Percentiles rank a stretch among this genome's conserved stretches.
Conservation (phyloP, 2,329 filamentous ascomycete genomes). For the Penicillium hordei region DNA sequence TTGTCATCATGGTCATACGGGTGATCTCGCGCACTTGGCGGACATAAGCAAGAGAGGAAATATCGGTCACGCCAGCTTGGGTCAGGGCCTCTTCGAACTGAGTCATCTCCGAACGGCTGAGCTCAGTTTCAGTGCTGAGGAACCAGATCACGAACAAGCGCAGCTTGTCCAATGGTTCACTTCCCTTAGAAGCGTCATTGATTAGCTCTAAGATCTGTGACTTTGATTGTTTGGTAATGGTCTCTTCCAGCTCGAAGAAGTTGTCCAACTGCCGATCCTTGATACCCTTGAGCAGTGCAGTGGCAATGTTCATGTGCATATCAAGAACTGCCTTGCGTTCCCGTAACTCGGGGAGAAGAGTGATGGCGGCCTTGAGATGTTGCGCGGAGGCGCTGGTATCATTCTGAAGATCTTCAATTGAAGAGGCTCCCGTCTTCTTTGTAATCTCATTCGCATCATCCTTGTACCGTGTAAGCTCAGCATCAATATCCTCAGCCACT, state of each 20-base stretch:
- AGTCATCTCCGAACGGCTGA: slow-evolving; percentile 77
- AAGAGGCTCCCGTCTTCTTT: slow-evolving; percentile 88
- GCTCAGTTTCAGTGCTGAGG: slow-evolving; percentile 86
- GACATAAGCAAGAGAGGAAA: slow-evolving; percentile 77
- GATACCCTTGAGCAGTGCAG: slow-evolving; percentile 75
- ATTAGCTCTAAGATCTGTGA: slow-evolving; percentile 84
- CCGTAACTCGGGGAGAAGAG: slow-evolving; percentile 82
- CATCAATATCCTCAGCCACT: slow-evolving; percentile 93
- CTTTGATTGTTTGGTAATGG: slow-evolving; percentile 86
- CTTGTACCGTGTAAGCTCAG: slow-evolving; percentile 90
- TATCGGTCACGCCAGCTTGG: slow-evolving; percentile 68
- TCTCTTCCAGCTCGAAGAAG: slow-evolving; percentile 94
- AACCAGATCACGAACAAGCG: slow-evolving; percentile 97
- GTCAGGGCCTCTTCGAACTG: slow-evolving; percentile 82
- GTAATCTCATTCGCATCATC: slow-evolving; percentile 93
- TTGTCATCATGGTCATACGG: slow-evolving; percentile 96
- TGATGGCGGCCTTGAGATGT: slow-evolving; percentile 94
- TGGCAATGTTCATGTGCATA: slow-evolving; percentile 99
- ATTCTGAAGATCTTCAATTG: slow-evolving; percentile 87
- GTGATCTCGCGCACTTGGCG: slow-evolving; percentile 90
- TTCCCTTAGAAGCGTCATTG: slow-evolving; percentile 77
- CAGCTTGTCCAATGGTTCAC: slow-evolving; percentile 82
- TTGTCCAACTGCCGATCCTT: slow-evolving; percentile 94
- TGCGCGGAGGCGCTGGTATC: slow-evolving; percentile 87
- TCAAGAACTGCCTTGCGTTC: slow-evolving; percentile 91